Evolutionary conservation across 2,329 filamentous ascomycete genomes (phyloP).

Genomic region (Coniochaeta sp.): DNA sequence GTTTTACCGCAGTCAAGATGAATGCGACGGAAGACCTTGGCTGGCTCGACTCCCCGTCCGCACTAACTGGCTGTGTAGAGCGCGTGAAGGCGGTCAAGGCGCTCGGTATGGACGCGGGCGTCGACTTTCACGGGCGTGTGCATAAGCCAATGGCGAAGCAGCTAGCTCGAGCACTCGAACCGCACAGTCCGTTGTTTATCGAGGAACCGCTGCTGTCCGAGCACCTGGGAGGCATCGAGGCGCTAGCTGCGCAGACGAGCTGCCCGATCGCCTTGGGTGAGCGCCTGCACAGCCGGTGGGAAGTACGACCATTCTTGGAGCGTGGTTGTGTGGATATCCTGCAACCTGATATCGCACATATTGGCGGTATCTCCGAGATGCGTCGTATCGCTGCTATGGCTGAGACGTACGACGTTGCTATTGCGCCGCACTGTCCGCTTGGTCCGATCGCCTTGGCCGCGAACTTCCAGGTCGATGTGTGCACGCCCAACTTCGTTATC

Average conservation of each 20-base stretch:
- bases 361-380: conserved; percentile 56
- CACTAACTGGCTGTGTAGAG: conserved; percentile 48
- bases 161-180: conserved; percentile 54
- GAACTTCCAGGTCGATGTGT: conserved; percentile 50
- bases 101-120: conserved; percentile 54
- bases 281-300: conserved; percentile 56
- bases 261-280: conserved; percentile 59
- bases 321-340: conserved; percentile 52
- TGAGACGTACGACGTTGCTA: conserved; percentile 56
- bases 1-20: conserved; percentile 57
- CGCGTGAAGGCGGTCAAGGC: conserved; percentile 56
- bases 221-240: conserved; percentile 50
- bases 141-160: conserved; percentile 66
- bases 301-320: conserved; percentile 56
- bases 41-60: conserved; percentile 56
- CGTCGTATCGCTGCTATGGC: conserved; percentile 54
- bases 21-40: conserved; percentile 60
- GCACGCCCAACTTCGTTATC: conserved; percentile 51
- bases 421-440: conserved; percentile 58
- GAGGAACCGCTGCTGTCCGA: conserved; percentile 59
- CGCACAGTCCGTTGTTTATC: conserved; percentile 55
- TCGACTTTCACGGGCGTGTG: conserved; percentile 64
- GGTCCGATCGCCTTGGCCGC: conserved; percentile 59
- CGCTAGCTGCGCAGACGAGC: conserved; percentile 43
- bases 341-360: conserved; percentile 58